Percentiles rank a stretch among this genome's conserved stretches.
These are phyloP conservation scores for Pichia cabralensis DNA, from an alignment of 805 yeast species.

Conservation along the genomic window DNA sequence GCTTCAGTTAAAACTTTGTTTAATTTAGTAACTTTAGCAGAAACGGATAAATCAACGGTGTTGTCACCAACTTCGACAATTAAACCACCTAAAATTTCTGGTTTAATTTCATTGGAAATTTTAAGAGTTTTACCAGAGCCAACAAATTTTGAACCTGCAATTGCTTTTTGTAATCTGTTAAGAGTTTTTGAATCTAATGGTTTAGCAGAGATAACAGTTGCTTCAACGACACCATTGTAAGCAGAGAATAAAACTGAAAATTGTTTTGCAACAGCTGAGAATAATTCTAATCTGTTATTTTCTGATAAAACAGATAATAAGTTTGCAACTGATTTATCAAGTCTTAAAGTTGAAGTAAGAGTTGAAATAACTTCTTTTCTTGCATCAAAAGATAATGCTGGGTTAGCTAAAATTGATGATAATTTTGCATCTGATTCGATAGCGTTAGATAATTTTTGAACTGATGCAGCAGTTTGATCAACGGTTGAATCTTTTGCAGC, in stretches of 20 bases:
- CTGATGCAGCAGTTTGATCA: conserved; percentile 56
- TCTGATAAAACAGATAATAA: conserved; percentile 80
- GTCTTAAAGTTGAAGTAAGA: conserved; percentile 35
- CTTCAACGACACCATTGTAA: conserved; percentile 85
- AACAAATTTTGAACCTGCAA: conserved; percentile 69
- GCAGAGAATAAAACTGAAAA: conserved; percentile 78
- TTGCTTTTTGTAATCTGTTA: conserved; percentile 67
- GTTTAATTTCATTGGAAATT: conserved; percentile 73
- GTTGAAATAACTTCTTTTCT: conserved; percentile 61
- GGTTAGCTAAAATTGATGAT: conserved; percentile 57
- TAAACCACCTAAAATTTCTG: conserved; percentile 92
- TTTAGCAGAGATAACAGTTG: conserved; percentile 79
- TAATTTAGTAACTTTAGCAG: conserved; percentile 76
- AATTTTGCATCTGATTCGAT: conserved; percentile 57
- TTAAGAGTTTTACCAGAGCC: conserved; percentile 81
- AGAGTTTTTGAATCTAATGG: conserved; percentile 76
- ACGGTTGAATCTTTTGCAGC: conserved; percentile 73
- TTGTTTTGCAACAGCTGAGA: conserved; percentile 56
- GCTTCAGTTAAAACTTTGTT: conserved; percentile 84
- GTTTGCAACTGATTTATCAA: conserved; percentile 69
- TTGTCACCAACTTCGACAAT: conserved; percentile 94
- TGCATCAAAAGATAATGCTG: conserved; percentile 70
- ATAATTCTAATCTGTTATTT: conserved; percentile 80
- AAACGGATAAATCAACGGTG: conserved; percentile 87
- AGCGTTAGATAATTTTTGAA: conserved; percentile 45